phyloP scores from a whole-genome alignment of 495 filamentous ascomycete genomes.

The Neurospora tetraspora region DNA sequence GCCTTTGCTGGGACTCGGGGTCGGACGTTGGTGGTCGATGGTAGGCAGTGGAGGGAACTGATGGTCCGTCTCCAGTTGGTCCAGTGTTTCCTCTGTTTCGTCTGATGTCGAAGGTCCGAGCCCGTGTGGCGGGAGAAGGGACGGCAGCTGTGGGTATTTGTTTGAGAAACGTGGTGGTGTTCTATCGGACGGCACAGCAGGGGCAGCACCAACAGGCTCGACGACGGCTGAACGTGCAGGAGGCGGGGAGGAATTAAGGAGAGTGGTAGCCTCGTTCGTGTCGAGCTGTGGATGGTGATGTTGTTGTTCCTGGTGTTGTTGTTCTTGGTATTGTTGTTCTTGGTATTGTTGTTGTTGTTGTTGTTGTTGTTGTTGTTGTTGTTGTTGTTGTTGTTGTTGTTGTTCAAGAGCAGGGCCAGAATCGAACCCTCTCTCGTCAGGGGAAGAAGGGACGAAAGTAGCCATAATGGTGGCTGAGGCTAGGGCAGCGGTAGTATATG shows the following conservation, averaged over 20 bases:
- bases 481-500: neutral
- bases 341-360: neutral
- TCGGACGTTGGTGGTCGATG: constrained; percentile 9
- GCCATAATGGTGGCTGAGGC: neutral
- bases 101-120: neutral
- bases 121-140: neutral
- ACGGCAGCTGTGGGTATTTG: neutral
- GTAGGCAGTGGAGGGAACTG: constrained; percentile 15
- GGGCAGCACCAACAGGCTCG: neutral
- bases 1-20: constrained; percentile 19
- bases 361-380: neutral
- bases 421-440: neutral
- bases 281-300: neutral
- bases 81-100: neutral
- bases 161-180: neutral
- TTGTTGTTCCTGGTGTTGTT: neutral
- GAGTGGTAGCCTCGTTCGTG: neutral
- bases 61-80: neutral
- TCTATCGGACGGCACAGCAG: neutral
- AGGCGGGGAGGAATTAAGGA: neutral
- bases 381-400: neutral
- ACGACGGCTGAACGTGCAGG: neutral
- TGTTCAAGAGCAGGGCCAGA: neutral
- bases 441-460: neutral
- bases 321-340: too few relatives aligned